Conservation (phyloP, 2,329 filamentous ascomycete species). For the Conoideocrella luteorostrata region DNA sequence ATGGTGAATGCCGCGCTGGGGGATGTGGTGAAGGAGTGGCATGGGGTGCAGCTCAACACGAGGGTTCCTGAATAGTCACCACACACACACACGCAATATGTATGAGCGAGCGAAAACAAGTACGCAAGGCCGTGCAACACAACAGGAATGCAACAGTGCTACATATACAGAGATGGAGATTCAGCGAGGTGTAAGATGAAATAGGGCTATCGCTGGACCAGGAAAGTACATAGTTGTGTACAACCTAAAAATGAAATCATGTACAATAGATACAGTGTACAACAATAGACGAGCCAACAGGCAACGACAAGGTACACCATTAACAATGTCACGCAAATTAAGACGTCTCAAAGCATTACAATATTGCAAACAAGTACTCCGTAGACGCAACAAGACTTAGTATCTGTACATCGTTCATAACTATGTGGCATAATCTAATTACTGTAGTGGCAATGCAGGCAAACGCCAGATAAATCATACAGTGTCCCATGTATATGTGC, state of each 20-base stretch:
- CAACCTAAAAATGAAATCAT: background rate
- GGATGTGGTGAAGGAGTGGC: conserved; percentile 74
- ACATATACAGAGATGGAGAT: no score
- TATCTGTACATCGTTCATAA: conserved; percentile 4
- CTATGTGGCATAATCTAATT: conserved; percentile 4
- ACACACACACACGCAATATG: background rate
- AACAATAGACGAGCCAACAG: no score
- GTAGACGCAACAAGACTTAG: no score
- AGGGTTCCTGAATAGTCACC: conserved; percentile 34
- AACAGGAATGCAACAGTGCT: no score
- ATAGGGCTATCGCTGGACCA: no score
- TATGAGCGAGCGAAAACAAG: background rate
- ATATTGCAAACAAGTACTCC: no score
- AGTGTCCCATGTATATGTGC: conserved; percentile 2
- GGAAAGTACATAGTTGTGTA: no score
- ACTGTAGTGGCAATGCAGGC: conserved; percentile 2
- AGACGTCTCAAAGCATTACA: no score
- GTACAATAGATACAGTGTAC: background rate
- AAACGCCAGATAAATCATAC: conserved; percentile 8
- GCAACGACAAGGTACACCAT: no score
- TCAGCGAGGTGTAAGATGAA: no score
- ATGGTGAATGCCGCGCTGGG: conserved; percentile 70
- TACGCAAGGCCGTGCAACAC: background rate
- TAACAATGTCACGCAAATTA: no score
- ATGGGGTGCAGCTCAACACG: conserved; percentile 75